These are phyloP conservation scores for Cladosporium sp. DNA, from an alignment of 2,329 filamentous ascomycete genomes.

Conservation along the genomic window DNA sequence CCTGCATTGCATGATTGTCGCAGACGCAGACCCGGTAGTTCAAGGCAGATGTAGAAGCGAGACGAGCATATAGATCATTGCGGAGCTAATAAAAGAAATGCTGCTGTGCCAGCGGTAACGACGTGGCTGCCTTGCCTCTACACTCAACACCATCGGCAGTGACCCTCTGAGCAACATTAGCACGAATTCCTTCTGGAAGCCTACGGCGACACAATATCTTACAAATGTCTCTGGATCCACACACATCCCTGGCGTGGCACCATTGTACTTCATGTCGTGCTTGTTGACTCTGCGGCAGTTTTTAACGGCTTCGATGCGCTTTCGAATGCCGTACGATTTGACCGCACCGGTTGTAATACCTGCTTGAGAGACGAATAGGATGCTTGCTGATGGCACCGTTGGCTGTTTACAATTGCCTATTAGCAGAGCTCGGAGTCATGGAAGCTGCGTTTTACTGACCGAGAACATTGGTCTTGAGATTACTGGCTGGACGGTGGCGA, in stretches of 20 bases:
- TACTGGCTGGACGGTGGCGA: slow-evolving; percentile 79
- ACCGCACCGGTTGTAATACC: slow-evolving; percentile 54
- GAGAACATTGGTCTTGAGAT: slow-evolving; percentile 58
- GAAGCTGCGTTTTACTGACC: slow-evolving; percentile 53
- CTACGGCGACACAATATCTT: too few relatives aligned
- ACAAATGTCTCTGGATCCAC: slow-evolving; percentile 84
- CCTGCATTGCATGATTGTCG: too few relatives aligned
- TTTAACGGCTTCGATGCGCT: slow-evolving; percentile 72
- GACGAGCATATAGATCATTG: too few relatives aligned
- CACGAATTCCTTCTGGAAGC: too few relatives aligned
- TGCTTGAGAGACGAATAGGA: slow-evolving; percentile 1
- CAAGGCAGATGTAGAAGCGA: too few relatives aligned
- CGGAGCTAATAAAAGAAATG: slow-evolving; percentile 71
- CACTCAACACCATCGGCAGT: slow-evolving; percentile 74
- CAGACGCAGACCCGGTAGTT: too few relatives aligned
- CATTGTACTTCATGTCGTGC: slow-evolving; percentile 85
- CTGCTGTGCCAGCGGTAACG: slow-evolving; percentile 68
- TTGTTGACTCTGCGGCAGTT: slow-evolving; percentile 73
- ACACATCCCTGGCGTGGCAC: slow-evolving; percentile 73
- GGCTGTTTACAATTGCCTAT: slow-evolving; percentile 48
- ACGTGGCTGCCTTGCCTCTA: slow-evolving; percentile 65
- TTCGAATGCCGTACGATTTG: slow-evolving; percentile 65
- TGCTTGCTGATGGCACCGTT: slow-evolving; percentile 73
- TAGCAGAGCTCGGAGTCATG: not conserved
- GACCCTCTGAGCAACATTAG: slow-evolving; percentile 58